These are phyloP conservation scores for Lasiosphaeriaceae sp. DNA, from an alignment of 495 filamentous ascomycete genomes.

Conservation along the genomic window DNA sequence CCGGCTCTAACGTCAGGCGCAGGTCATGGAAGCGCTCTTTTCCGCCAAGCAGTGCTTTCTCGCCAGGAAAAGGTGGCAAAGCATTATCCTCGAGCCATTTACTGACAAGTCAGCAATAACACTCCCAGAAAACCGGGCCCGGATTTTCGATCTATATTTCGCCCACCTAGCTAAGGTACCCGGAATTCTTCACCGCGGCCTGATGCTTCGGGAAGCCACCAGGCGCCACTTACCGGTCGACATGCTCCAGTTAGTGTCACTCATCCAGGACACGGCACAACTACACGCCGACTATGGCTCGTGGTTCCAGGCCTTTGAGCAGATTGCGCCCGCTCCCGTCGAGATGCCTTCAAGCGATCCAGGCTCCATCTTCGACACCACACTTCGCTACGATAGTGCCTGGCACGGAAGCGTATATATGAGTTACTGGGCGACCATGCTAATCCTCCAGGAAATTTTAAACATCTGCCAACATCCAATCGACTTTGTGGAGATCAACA, in stretches of 20 bases:
- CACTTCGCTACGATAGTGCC: constrained; percentile 2
- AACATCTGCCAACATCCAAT: constrained; percentile 5
- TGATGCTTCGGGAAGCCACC: constrained; percentile 9
- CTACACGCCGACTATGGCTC: constrained; percentile 2
- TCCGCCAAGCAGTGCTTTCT: constrained; percentile 15
- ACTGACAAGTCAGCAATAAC: neutral
- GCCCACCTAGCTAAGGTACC: constrained; percentile 12
- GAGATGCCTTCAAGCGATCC: constrained; percentile 12
- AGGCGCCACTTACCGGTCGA: constrained; percentile 3
- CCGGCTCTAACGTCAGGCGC: neutral
- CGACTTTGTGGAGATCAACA: constrained; percentile 7
- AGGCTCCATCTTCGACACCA: constrained; percentile 3
- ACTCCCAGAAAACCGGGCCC: neutral
- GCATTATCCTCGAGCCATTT: neutral
- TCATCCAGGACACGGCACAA: neutral
- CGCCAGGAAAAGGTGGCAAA: constrained; percentile 10
- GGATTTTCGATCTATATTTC: constrained; percentile 11
- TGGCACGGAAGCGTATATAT: constrained; percentile 16
- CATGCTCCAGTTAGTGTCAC: neutral
- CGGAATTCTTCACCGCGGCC: constrained; percentile 11
- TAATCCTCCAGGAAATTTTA: constrained; percentile 17
- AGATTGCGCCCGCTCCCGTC: neutral
- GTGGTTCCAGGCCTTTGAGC: constrained; percentile 7
- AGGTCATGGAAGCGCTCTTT: constrained; percentile 17
- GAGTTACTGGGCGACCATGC: constrained; percentile 18